A percentile compares a stretch with the other conserved stretches of the same genome.
Conservation (phyloP, 495 filamentous ascomycete genomes). For the Talaromyces thailandensis region DNA sequence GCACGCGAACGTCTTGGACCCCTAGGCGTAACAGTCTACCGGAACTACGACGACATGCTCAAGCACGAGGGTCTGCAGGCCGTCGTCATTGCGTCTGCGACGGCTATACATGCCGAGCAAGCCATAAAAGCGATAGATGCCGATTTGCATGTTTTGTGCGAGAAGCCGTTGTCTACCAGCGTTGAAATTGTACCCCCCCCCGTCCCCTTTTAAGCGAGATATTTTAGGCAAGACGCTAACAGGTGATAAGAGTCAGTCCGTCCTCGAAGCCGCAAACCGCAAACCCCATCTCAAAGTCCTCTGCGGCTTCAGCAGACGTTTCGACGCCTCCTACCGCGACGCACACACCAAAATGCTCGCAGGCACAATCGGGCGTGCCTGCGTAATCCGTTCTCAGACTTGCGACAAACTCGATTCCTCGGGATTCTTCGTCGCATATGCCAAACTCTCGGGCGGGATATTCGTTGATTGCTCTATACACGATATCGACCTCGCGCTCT, state of each 20-base stretch:
- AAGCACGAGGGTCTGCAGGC: constrained; percentile 44
- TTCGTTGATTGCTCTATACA: constrained; percentile 53
- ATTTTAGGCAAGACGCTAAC: neutral
- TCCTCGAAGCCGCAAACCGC: constrained; percentile 39
- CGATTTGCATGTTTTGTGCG: constrained; percentile 46
- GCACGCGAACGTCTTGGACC: neutral
- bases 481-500: constrained; percentile 49
- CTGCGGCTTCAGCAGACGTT: constrained; percentile 51
- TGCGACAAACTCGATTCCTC: constrained; percentile 48
- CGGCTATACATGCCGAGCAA: constrained; percentile 47
- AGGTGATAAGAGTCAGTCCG: constrained; percentile 32
- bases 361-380: constrained; percentile 41
- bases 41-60: constrained; percentile 49
- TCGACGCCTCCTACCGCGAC: constrained; percentile 47
- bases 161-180: constrained; percentile 44
- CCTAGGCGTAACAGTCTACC: neutral
- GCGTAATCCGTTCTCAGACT: constrained; percentile 46
- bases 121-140: constrained; percentile 46
- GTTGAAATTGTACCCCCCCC: constrained; percentile 34
- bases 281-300: constrained; percentile 48
- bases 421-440: constrained; percentile 50
- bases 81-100: constrained; percentile 42
- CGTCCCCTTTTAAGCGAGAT: neutral
- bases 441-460: constrained; percentile 49
- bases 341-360: constrained; percentile 34